Percentiles rank a stretch among this genome's conserved stretches.
phyloP scores from a whole-genome alignment of 1,284 basidiomycete genomes.

The Leccinum fallax region DNA sequence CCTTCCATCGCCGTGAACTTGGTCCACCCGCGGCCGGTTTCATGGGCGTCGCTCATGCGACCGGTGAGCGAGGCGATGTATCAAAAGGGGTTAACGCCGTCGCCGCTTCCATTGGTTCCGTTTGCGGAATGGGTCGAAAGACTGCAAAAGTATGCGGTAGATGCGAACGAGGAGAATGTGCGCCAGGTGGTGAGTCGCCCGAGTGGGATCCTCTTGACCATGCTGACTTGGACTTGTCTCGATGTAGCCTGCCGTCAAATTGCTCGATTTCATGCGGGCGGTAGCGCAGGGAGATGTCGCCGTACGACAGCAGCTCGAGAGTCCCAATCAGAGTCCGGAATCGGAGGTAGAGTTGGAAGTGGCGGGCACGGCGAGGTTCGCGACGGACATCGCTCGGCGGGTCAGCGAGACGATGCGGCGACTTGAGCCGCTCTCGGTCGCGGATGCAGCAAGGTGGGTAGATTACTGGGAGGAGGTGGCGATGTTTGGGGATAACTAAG shows the following conservation, averaged over 20 bases:
- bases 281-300: constrained; percentile 4
- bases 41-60: constrained; percentile 27
- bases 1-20: constrained; percentile 30
- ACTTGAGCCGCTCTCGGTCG: constrained; percentile 13
- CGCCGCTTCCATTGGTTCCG: constrained; percentile 24
- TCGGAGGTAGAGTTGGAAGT: constrained; percentile 4
- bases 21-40: constrained; percentile 29
- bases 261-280: constrained; percentile 19
- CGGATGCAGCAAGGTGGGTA: constrained; percentile 22
- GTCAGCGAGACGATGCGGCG: constrained; percentile 22
- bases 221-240: background rate
- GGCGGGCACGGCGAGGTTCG: constrained; percentile 8
- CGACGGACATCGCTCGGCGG: constrained; percentile 9
- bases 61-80: constrained; percentile 19
- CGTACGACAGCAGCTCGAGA: background rate
- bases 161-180: constrained; percentile 16
- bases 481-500: background rate
- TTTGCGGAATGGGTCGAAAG: constrained; percentile 28
- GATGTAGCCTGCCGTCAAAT: constrained; percentile 24
- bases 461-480: constrained; percentile 7
- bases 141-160: constrained; percentile 15
- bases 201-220: background rate
- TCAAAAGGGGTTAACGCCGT: constrained; percentile 10
- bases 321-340: background rate
- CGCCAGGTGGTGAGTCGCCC: constrained; percentile 16